Conservation (phyloP, 2,329 filamentous ascomycete species). For the Pseudofabraea citricarpa region DNA sequence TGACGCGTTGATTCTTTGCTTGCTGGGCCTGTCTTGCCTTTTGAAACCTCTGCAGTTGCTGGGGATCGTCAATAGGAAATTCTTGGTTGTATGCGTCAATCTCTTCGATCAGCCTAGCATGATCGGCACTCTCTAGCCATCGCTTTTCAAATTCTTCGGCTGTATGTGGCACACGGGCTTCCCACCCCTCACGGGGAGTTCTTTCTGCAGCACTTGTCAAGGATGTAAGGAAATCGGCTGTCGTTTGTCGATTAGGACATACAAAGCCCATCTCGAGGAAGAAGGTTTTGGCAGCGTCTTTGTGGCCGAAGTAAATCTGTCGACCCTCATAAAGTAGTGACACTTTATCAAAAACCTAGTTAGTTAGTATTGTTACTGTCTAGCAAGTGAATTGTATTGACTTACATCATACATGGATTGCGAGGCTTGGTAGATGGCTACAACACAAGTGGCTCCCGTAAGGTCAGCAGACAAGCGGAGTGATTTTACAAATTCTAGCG, state of each 20-base stretch:
- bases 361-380: constrained; percentile 15
- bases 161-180: constrained; percentile 49
- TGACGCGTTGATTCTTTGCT: constrained; percentile 38
- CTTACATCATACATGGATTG: constrained; percentile 57
- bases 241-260: constrained; percentile 54
- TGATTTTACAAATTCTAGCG: constrained; percentile 66
- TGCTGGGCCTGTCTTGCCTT: constrained; percentile 30
- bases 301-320: constrained; percentile 67
- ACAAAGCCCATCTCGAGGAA: constrained; percentile 67
- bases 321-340: constrained; percentile 63
- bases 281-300: constrained; percentile 59
- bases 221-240: constrained; percentile 69
- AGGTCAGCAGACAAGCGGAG: constrained; percentile 64
- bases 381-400: not conserved
- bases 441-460: constrained; percentile 53
- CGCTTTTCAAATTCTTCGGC: constrained; percentile 45
- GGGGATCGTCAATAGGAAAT: constrained; percentile 18
- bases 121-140: constrained; percentile 39
- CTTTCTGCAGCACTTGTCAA: constrained; percentile 61
- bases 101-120: constrained; percentile 36
- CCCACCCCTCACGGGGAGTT: constrained; percentile 47
- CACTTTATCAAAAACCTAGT: constrained; percentile 61
- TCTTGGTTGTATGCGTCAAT: constrained; percentile 45
- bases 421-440: constrained; percentile 70
- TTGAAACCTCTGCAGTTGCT: constrained; percentile 33